A percentile compares a stretch with the other conserved stretches of the same genome.
Evolutionary conservation across 2,329 filamentous ascomycete species (phyloP).

Genomic region (Colletotrichum navitas): DNA sequence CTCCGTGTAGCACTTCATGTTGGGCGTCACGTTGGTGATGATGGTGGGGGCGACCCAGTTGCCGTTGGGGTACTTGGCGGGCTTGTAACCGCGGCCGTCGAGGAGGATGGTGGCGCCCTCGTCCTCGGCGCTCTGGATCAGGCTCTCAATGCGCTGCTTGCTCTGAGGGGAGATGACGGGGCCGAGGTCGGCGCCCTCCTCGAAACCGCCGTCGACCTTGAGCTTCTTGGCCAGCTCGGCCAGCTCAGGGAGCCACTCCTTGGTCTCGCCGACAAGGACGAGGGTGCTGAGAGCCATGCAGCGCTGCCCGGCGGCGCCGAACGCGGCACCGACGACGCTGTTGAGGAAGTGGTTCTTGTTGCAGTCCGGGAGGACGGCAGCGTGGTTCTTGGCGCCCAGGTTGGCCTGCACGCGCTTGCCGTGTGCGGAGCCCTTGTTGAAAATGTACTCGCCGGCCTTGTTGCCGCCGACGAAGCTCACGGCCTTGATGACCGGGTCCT

Average conservation of each 20-base stretch:
- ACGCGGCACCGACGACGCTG: constrained; percentile 85
- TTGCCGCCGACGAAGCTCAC: constrained; percentile 89
- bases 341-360: constrained; percentile 93
- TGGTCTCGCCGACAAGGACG: constrained; percentile 87
- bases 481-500: constrained; percentile 87
- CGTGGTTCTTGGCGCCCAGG: constrained; percentile 90
- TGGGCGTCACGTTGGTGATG: constrained; percentile 82
- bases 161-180: constrained; percentile 85
- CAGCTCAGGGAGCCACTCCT: constrained; percentile 83
- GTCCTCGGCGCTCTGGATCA: constrained; percentile 82
- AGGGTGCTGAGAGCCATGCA: constrained; percentile 90
- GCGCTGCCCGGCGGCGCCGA: constrained; percentile 85
- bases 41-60: constrained; percentile 90
- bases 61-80: constrained; percentile 83
- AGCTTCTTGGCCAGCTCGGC: constrained; percentile 81
- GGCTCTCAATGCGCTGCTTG: constrained; percentile 80
- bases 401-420: constrained; percentile 92
- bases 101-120: constrained; percentile 87
- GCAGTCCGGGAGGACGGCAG: constrained; percentile 84
- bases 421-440: constrained; percentile 80
- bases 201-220: constrained; percentile 84
- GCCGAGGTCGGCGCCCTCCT: constrained; percentile 82
- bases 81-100: constrained; percentile 81
- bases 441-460: constrained; percentile 92
- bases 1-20: constrained; percentile 87